phyloP scores from a whole-genome alignment of 2,329 filamentous ascomycete genomes.

The Onygenales sp. region DNA sequence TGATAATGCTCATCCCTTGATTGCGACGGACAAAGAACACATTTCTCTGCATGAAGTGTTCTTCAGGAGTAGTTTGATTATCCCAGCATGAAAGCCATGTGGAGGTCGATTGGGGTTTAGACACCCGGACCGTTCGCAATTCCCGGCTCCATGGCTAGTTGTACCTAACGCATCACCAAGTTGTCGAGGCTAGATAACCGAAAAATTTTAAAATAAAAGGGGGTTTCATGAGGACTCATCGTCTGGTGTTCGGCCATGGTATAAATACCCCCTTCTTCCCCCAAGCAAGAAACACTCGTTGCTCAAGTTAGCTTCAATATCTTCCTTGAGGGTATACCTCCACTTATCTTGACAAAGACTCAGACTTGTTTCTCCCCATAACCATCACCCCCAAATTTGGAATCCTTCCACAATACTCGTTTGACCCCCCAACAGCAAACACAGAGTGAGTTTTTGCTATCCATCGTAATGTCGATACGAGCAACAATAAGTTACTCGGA shows the following conservation, averaged over 20 bases:
- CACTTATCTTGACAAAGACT: not conserved
- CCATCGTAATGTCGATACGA: not conserved
- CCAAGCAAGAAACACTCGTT: not conserved
- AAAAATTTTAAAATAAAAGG: not conserved
- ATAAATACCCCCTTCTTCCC: constrained; percentile 1
- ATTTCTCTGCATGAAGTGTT: not conserved
- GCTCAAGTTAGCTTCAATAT: not conserved
- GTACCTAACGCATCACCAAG: not conserved
- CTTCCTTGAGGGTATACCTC: not conserved
- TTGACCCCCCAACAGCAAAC: not conserved
- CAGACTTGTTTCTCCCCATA: not conserved
- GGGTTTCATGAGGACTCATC: not conserved
- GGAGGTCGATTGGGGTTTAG: not conserved
- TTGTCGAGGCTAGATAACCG: not conserved
- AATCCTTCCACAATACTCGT: not conserved
- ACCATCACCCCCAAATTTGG: not conserved
- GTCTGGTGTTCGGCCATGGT: not conserved
- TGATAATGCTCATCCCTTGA: too few species aligned
- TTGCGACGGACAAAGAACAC: not conserved
- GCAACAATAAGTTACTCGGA: not conserved
- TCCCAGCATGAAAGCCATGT: not conserved
- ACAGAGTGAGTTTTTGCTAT: not conserved
- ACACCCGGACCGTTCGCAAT: not conserved
- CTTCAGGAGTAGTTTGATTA: too few species aligned
- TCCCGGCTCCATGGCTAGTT: not conserved